phyloP scores from a whole-genome alignment of 2,329 filamentous ascomycete genomes.

The Xylariaceae sp. region DNA sequence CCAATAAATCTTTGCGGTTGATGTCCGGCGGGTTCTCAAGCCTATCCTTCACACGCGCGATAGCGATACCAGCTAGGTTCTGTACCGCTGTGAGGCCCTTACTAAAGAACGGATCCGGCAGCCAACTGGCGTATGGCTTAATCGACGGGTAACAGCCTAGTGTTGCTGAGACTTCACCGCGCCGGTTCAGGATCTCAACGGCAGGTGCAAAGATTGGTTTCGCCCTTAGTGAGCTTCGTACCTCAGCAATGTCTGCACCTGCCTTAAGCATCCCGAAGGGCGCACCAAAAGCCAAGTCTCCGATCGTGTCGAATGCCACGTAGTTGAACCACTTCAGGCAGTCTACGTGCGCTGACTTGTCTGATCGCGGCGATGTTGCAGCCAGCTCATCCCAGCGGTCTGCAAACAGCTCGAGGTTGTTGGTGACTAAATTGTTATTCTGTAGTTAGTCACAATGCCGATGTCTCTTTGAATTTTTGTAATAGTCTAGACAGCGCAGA shows the following conservation, averaged over 20 bases:
- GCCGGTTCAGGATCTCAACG: conserved; percentile 82
- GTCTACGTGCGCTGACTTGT: conserved; percentile 61
- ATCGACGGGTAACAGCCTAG: conserved; percentile 70
- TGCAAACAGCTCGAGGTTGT: conserved; percentile 71
- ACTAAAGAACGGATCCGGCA: conserved; percentile 79
- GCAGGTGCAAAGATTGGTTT: conserved; percentile 69
- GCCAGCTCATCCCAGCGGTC: conserved; percentile 66
- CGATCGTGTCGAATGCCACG: conserved; percentile 52
- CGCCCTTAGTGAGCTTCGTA: conserved; percentile 57
- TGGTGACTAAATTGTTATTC: conserved; percentile 45
- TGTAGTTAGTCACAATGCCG: background rate
- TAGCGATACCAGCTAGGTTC: conserved; percentile 81
- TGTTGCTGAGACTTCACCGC: conserved; percentile 80
- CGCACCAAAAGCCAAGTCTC: conserved; percentile 64
- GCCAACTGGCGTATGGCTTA: conserved; percentile 74
- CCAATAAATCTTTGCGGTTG: conserved; percentile 73
- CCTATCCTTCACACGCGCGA: conserved; percentile 72
- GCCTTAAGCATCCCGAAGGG: conserved; percentile 80
- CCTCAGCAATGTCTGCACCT: conserved; percentile 72
- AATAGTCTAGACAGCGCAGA: too few species aligned
- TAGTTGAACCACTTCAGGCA: conserved; percentile 79
- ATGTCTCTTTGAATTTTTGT: background rate
- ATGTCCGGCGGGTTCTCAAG: conserved; percentile 64
- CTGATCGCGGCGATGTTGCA: conserved; percentile 40
- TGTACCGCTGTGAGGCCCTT: conserved; percentile 71